phyloP scores from a whole-genome alignment of 768 basidiomycete species.

The Sporobolomyces pararoseus region DNA sequence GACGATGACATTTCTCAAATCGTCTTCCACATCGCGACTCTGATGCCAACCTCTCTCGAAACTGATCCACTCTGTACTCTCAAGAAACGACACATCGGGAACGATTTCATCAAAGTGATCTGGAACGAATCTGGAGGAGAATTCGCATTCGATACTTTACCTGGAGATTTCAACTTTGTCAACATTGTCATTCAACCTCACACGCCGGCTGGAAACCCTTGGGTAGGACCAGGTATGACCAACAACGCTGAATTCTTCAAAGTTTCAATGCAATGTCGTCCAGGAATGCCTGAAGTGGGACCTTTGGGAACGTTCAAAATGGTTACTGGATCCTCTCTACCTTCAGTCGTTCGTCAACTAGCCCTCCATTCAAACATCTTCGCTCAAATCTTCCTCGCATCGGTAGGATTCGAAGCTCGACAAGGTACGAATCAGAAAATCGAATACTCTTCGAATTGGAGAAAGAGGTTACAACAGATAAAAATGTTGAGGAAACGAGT shows the following conservation, averaged over 20 bases:
- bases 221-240: conserved; percentile 71
- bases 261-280: conserved; percentile 79
- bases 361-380: conserved; percentile 86
- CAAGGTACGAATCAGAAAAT: conserved; percentile 26
- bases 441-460: conserved; percentile 42
- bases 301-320: conserved; percentile 92
- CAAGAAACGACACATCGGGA: conserved; percentile 96
- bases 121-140: conserved; percentile 91
- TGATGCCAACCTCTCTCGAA: conserved; percentile 74
- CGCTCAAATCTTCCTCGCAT: conserved; percentile 61
- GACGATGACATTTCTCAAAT: conserved; percentile 97
- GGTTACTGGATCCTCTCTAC: conserved; percentile 80
- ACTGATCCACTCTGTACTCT: conserved; percentile 67
- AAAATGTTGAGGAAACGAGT: conserved; percentile 34
- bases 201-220: conserved; percentile 74
- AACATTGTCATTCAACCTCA: conserved; percentile 96
- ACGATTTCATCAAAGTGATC: conserved; percentile 90
- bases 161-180: conserved; percentile 91
- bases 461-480: conserved; percentile 40
- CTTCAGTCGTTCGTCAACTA: conserved; percentile 81
- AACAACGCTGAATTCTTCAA: conserved; percentile 75
- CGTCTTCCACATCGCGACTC: conserved; percentile 89
- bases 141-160: conserved; percentile 85
- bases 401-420: conserved; percentile 39
- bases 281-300: conserved; percentile 88